Evolutionary conservation across 2,329 filamentous ascomycete genomes (phyloP).

Genomic region (Aschersonia sp.): DNA sequence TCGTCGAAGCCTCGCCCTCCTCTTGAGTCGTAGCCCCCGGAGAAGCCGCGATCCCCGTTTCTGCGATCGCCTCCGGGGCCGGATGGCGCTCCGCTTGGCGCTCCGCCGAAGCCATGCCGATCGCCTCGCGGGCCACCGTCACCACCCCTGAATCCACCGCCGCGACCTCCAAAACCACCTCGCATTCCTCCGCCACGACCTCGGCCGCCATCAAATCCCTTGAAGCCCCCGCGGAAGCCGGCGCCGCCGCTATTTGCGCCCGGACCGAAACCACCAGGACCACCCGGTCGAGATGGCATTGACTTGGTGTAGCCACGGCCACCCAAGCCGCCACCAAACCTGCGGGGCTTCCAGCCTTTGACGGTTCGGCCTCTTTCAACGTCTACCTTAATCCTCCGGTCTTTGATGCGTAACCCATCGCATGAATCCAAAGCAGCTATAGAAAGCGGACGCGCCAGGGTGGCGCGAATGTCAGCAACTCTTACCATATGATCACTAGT

Average conservation of each 20-base stretch:
- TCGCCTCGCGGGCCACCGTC: constrained; percentile 18
- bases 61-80: constrained; percentile 37
- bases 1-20: constrained; percentile 44
- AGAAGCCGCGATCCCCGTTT: constrained; percentile 23
- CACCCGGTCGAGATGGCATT: constrained; percentile 54
- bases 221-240: constrained; percentile 29
- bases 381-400: constrained; percentile 83
- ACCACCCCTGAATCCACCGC: constrained; percentile 36
- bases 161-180: constrained; percentile 30
- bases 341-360: constrained; percentile 80
- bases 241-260: constrained; percentile 20
- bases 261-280: constrained; percentile 42
- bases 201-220: constrained; percentile 29
- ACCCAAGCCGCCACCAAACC: constrained; percentile 82
- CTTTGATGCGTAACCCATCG: constrained; percentile 86
- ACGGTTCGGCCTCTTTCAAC: constrained; percentile 93
- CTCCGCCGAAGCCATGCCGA: constrained; percentile 28
- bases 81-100: constrained; percentile 44
- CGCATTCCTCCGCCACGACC: constrained; percentile 26
- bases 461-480: constrained; percentile 51
- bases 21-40: constrained; percentile 38
- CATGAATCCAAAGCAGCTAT: constrained; percentile 77
- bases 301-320: constrained; percentile 87
- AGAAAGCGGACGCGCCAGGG: constrained; percentile 37
- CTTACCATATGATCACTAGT: constrained; percentile 32